A percentile compares a stretch with the other conserved stretches of the same genome.
These are phyloP conservation scores for Fusarium irregulare DNA, from an alignment of 2,329 filamentous ascomycete species.

Conservation along the genomic window DNA sequence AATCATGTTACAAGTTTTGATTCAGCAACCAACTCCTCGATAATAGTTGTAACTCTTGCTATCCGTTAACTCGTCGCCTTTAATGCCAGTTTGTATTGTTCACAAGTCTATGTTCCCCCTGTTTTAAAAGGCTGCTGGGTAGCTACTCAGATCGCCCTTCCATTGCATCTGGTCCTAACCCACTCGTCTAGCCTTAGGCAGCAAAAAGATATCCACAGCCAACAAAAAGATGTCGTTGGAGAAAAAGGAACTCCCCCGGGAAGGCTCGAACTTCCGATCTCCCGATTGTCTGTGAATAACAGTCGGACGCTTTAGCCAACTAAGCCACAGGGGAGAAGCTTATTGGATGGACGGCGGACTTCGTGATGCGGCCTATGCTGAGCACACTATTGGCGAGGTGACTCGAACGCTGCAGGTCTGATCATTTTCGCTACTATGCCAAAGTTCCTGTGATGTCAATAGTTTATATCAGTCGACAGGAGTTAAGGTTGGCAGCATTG, in stretches of 20 bases:
- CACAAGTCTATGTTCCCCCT: neutral
- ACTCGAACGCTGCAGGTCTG: neutral
- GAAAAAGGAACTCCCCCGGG: slow-evolving; percentile 38
- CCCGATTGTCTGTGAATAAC: slow-evolving; percentile 42
- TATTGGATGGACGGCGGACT: neutral
- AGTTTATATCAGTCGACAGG: neutral
- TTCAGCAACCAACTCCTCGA: slow-evolving; percentile 7
- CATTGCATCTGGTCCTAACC: neutral
- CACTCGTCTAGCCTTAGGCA: neutral
- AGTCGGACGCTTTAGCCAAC: slow-evolving; percentile 44
- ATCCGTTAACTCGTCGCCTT: neutral
- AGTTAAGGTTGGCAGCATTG: neutral
- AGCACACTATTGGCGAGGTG: neutral
- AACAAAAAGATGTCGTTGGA: neutral
- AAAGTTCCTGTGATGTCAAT: neutral
- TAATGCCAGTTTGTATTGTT: neutral
- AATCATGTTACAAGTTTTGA: slow-evolving; percentile 20
- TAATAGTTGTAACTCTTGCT: neutral
- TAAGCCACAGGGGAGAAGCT: slow-evolving; percentile 40
- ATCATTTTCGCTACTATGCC: neutral
- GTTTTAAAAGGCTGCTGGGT: neutral
- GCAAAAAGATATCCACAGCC: slow-evolving; percentile 14
- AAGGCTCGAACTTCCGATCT: slow-evolving; percentile 49
- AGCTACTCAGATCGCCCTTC: neutral
- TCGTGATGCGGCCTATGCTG: neutral